A percentile compares a stretch with the other conserved stretches of the same genome.
Conservation (phyloP, 257 asterid genomes). For the Plantago major region DNA sequence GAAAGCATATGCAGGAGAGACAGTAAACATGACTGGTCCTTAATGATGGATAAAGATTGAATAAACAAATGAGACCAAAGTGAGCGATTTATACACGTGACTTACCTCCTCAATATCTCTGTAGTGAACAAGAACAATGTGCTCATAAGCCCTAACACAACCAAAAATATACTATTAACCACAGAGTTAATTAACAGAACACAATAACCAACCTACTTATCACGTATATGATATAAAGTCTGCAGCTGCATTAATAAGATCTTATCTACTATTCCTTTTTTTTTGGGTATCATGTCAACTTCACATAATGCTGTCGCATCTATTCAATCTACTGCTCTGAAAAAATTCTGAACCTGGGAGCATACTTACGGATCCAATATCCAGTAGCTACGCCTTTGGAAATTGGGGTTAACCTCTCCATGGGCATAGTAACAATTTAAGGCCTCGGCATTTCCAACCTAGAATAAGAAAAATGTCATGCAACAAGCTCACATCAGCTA, state of each 20-base stretch:
- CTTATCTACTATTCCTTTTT: neutral
- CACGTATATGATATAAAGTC: conserved; percentile 10
- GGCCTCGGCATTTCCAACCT: conserved; percentile 94
- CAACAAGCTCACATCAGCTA: conserved; percentile 22
- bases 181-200: conserved; percentile 14
- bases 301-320: neutral
- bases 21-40: too few relatives aligned
- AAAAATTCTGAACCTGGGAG: neutral
- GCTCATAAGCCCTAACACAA: conserved; percentile 70
- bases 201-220: neutral
- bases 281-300: neutral
- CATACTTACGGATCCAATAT: conserved; percentile 84
- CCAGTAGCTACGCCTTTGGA: conserved; percentile 98
- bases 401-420: conserved; percentile 71
- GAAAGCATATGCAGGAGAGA: too few relatives aligned
- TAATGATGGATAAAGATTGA: too few relatives aligned
- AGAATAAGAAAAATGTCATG: conserved; percentile 27
- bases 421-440: conserved; percentile 94
- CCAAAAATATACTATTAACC: conserved; percentile 9
- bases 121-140: conserved; percentile 98
- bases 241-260: neutral
- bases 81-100: neutral
- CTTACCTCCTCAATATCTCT: conserved; percentile 83
- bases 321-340: neutral
- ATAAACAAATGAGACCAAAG: too few relatives aligned